A percentile compares a stretch with the other conserved stretches of the same genome.
phyloP scores from a whole-genome alignment of 2,329 filamentous ascomycete genomes.

The Monilinia fructicola region DNA sequence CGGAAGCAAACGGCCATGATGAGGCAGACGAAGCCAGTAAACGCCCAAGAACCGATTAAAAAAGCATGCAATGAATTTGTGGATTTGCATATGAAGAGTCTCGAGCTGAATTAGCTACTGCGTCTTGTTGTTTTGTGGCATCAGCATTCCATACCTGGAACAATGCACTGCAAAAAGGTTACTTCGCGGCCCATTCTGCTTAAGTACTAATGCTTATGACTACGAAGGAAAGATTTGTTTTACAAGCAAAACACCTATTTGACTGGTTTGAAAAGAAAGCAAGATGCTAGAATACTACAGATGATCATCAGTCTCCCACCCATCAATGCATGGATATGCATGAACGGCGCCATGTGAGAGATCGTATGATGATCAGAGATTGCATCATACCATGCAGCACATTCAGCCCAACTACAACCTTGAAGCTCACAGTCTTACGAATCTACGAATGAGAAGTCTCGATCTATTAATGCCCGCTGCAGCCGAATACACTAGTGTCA shows the following conservation, averaged over 20 bases:
- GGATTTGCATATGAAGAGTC: background rate
- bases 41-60: conserved; percentile 14
- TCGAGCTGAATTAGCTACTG: background rate
- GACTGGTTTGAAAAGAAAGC: background rate
- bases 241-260: background rate
- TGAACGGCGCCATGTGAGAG: background rate
- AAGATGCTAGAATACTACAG: background rate
- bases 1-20: conserved; percentile 43
- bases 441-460: background rate
- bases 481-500: background rate
- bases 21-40: conserved; percentile 41
- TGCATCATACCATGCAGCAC: background rate
- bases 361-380: background rate
- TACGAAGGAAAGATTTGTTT: background rate
- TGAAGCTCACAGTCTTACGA: background rate
- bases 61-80: background rate
- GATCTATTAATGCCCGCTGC: background rate
- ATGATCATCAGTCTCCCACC: background rate
- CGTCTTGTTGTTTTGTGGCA: background rate
- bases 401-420: background rate
- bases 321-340: background rate
- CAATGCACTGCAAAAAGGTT: background rate
- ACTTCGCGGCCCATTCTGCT: background rate
- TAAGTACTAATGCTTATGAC: background rate
- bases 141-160: background rate